Percentiles rank a stretch among this genome's conserved stretches.
phyloP scores from a whole-genome alignment of 2,329 filamentous ascomycete genomes.

The Periconia sp. region DNA sequence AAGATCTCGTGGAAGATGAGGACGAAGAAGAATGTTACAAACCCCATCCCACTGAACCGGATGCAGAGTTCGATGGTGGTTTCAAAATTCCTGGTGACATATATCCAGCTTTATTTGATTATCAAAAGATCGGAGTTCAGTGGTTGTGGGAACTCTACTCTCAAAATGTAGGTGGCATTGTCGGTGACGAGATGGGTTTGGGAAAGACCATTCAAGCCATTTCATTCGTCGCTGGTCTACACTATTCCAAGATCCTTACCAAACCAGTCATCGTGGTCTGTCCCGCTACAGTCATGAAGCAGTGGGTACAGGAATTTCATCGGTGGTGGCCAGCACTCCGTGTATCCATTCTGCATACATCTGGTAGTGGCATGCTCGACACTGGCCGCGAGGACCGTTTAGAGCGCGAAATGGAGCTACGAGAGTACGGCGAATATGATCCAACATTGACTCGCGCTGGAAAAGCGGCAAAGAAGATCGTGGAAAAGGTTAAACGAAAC shows the following conservation, averaged over 20 bases:
- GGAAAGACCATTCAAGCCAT: slow-evolving; percentile 87
- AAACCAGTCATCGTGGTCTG: slow-evolving; percentile 90
- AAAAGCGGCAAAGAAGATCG: slow-evolving; percentile 74
- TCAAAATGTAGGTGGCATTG: slow-evolving; percentile 87
- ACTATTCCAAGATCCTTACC: slow-evolving; percentile 83
- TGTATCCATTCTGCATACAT: slow-evolving; percentile 92
- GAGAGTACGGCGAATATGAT: slow-evolving; percentile 49
- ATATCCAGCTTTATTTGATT: slow-evolving; percentile 88
- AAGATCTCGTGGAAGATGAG: slow-evolving; percentile 31
- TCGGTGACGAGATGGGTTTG: slow-evolving; percentile 98
- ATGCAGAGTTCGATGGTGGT: slow-evolving; percentile 73
- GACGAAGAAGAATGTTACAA: slow-evolving; percentile 72
- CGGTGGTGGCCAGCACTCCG: slow-evolving; percentile 99
- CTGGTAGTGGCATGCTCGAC: slow-evolving; percentile 94
- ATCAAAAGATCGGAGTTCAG: slow-evolving; percentile 94
- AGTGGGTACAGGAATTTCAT: slow-evolving; percentile 99
- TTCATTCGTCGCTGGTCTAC: slow-evolving; percentile 83
- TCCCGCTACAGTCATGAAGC: slow-evolving; percentile 89
- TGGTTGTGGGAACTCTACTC: slow-evolving; percentile 93
- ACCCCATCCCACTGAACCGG: slow-evolving; percentile 79
- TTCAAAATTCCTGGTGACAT: slow-evolving; percentile 89
- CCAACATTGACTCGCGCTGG: slow-evolving; percentile 56
- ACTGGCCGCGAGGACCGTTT: slow-evolving; percentile 61
- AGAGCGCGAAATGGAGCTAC: slow-evolving; percentile 63
- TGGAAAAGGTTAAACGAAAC: slow-evolving; percentile 77